Percentiles rank a stretch among this genome's conserved stretches.
Conservation (phyloP, 306 rosid species). For the Pyrus betulifolia region DNA sequence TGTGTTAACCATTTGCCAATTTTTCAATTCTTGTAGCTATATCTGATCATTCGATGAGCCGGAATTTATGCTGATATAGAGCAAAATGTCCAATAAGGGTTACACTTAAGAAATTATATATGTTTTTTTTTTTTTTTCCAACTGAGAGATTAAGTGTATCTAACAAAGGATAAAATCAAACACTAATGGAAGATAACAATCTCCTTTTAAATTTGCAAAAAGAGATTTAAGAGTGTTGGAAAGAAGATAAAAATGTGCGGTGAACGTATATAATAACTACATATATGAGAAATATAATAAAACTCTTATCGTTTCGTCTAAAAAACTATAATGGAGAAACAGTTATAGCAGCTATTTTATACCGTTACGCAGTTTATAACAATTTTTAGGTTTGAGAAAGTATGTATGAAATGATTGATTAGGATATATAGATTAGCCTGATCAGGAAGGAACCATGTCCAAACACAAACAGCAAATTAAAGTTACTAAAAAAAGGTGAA, state of each 20-base stretch:
- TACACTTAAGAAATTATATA: neutral
- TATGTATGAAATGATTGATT: neutral
- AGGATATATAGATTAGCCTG: neutral
- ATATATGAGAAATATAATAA: too few relatives aligned
- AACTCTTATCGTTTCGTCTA: too few relatives aligned
- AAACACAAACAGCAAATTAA: neutral
- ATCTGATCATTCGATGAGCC: neutral
- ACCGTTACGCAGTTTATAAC: neutral
- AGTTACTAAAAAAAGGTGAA: neutral
- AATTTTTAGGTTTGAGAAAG: neutral
- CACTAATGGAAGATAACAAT: neutral
- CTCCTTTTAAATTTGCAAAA: neutral
- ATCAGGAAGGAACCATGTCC: neutral
- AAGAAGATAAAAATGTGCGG: neutral
- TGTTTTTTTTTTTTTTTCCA: neutral
- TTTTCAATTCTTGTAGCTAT: neutral
- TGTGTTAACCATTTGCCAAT: too few relatives aligned
- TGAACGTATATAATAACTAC: too few relatives aligned
- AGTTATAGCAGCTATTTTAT: neutral
- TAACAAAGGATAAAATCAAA: neutral
- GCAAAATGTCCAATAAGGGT: too few relatives aligned
- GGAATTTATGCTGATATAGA: neutral
- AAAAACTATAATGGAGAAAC: too few relatives aligned
- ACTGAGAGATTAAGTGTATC: neutral
- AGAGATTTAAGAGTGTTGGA: neutral